phyloP scores from a whole-genome alignment of 345 rosid genomes.

The Mallotus nudiflorus region DNA sequence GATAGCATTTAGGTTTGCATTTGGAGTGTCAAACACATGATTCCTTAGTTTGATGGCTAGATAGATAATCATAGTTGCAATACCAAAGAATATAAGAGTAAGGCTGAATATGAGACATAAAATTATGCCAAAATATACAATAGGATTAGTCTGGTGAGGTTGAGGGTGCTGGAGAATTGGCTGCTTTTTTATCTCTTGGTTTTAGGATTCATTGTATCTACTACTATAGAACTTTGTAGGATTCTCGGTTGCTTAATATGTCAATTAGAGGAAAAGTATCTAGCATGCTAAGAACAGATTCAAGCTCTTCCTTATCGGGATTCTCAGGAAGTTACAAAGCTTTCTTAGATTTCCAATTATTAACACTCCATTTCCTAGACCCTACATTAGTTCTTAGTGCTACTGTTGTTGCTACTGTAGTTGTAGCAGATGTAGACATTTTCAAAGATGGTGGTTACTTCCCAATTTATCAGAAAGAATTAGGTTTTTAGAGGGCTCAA shows the following conservation, averaged over 20 bases:
- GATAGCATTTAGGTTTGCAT: conserved; percentile 66
- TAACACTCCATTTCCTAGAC: conserved; percentile 23
- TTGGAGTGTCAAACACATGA: conserved; percentile 70
- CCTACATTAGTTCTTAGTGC: not conserved
- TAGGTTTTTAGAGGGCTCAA: conserved; percentile 23
- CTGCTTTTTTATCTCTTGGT: conserved; percentile 22
- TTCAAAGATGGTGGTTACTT: no score
- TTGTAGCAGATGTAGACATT: not conserved
- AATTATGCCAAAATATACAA: conserved; percentile 73
- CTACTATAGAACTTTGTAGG: conserved; percentile 24
- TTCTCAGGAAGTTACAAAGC: conserved; percentile 31
- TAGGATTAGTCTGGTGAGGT: conserved; percentile 49
- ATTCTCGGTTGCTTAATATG: conserved; percentile 41
- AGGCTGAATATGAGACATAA: conserved; percentile 76
- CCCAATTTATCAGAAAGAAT: not conserved
- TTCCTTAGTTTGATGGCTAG: conserved; percentile 57
- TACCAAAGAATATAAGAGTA: conserved; percentile 67
- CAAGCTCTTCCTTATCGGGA: conserved; percentile 23
- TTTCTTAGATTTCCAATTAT: conserved; percentile 30
- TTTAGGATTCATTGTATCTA: conserved; percentile 15
- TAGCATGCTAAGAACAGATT: conserved; percentile 23
- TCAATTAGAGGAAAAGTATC: conserved; percentile 34
- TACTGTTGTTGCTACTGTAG: not conserved
- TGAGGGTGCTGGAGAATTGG: conserved; percentile 42
- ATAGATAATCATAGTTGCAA: conserved; percentile 71